Conservation (phyloP, 768 basidiomycete genomes). For the Russula lepida region DNA sequence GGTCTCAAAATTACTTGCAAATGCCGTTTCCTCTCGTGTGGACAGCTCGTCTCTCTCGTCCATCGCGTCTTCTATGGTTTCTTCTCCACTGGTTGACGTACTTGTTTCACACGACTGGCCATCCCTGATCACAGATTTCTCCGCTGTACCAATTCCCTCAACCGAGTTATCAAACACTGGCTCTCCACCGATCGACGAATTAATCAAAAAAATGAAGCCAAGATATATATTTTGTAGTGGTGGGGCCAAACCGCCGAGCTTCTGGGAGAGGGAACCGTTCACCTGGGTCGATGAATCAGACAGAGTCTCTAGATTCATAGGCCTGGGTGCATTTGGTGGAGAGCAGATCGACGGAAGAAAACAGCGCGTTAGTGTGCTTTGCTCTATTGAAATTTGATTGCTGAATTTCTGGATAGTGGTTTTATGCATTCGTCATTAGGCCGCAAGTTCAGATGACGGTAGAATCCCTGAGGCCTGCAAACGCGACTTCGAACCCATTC, state of each 20-base stretch:
- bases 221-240: constrained; percentile 79
- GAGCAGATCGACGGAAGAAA: constrained; percentile 56
- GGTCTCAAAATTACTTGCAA: constrained; percentile 62
- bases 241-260: constrained; percentile 57
- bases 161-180: constrained; percentile 38
- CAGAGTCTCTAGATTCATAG: constrained; percentile 72
- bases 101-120: constrained; percentile 80
- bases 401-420: constrained; percentile 55
- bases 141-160: constrained; percentile 39
- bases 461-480: constrained; percentile 41
- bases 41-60: constrained; percentile 49
- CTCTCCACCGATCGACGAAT: constrained; percentile 55
- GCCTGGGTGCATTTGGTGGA: constrained; percentile 81
- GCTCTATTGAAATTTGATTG: not conserved
- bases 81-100: constrained; percentile 68
- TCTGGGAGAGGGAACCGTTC: constrained; percentile 96
- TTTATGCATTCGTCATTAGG: constrained; percentile 89
- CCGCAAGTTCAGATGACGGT: constrained; percentile 38
- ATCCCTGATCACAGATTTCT: constrained; percentile 49
- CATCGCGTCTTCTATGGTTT: constrained; percentile 51
- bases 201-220: constrained; percentile 60
- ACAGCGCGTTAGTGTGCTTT: constrained; percentile 55
- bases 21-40: constrained; percentile 47
- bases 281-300: constrained; percentile 66
- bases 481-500: constrained; percentile 69